These are phyloP conservation scores for Suillus spraguei DNA, from an alignment of 768 basidiomycete genomes.

Conservation along the genomic window DNA sequence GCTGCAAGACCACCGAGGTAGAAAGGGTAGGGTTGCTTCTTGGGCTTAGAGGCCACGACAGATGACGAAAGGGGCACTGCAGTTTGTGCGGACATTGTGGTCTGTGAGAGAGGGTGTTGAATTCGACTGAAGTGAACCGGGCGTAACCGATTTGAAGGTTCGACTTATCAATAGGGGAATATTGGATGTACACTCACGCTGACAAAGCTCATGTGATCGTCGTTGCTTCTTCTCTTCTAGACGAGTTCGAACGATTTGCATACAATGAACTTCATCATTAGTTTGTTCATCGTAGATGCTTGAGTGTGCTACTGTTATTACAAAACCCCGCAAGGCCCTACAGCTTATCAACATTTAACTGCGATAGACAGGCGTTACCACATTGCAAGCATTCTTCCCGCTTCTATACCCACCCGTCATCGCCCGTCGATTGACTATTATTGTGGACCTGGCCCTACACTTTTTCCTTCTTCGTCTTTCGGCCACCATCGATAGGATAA, in stretches of 20 bases:
- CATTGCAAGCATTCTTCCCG: background rate
- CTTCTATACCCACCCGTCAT: slow-evolving; percentile 3
- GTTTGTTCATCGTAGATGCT: no score
- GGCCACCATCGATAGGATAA: background rate
- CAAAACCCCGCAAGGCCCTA: background rate
- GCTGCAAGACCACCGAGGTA: slow-evolving; percentile 88
- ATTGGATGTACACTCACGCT: background rate
- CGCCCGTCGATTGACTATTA: background rate
- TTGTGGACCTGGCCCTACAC: background rate
- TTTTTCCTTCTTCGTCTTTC: background rate
- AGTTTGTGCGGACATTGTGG: slow-evolving; percentile 1
- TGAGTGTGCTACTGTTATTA: no score
- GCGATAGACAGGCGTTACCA: background rate
- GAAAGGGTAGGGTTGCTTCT: slow-evolving; percentile 82
- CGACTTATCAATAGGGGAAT: slow-evolving; percentile 5
- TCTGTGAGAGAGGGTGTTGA: slow-evolving; percentile 3
- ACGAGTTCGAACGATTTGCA: background rate
- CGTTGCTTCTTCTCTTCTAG: background rate
- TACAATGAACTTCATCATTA: background rate
- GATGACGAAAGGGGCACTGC: slow-evolving; percentile 11
- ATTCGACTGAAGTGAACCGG: slow-evolving; percentile 6
- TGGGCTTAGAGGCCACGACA: slow-evolving; percentile 19
- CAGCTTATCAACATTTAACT: background rate
- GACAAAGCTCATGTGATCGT: background rate
- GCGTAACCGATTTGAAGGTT: slow-evolving; percentile 4